Base-by-base conservation (phyloP, 2,329 filamentous ascomycete genomes). In the Trichoderma sp. region DNA sequence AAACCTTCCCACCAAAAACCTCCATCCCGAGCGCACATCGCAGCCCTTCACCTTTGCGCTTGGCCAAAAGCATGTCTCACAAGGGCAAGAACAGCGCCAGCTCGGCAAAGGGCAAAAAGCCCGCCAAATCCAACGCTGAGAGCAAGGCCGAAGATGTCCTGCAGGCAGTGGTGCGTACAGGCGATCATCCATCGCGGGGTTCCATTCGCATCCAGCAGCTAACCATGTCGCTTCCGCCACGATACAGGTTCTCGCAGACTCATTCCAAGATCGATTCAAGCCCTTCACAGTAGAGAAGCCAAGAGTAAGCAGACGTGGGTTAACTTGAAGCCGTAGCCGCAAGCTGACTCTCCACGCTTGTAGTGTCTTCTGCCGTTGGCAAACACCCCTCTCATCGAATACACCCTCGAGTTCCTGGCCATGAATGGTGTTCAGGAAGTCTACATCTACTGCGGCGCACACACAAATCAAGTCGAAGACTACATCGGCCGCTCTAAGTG, bases 381-480 rank as follows among this genome's bases (percentile, higher is more conserved):
- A 70, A 98, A 98, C 79, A 94, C 91, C 1, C 95, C 96, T 43
- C 85, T 99, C 72, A 97, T 99, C 81, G 96, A 99, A 80, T 98
- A 99, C 79, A 98, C 95, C 4, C 89, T 98, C 76, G 94, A 98
- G 77, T 98, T 97, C 76, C 89, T 99, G 0, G 94, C 94, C 72
- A 95, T 95, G 86, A 94, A 96, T 70, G 94, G 94, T 69, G 94
- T 98, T n/a, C 90, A 96, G 74, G 93, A 97, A 73, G 92, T 98
- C 66, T 97, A 92, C 78, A 87, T 99, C 70, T 98, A 97, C 82
- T 95, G 92, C 75, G 92, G 93, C 70, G 90, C 93, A 33, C 94
- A 97, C 79, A 92, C 91, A 35, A 91, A 96, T 70, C 89, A 94
- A 78, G 88, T 99, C 68, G 94, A 98, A 81, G 87, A 88, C 73